Evolutionary conservation across 192 early-diverging fungal species (phyloP).

Genomic region (Allomyces macrogynus): DNA sequence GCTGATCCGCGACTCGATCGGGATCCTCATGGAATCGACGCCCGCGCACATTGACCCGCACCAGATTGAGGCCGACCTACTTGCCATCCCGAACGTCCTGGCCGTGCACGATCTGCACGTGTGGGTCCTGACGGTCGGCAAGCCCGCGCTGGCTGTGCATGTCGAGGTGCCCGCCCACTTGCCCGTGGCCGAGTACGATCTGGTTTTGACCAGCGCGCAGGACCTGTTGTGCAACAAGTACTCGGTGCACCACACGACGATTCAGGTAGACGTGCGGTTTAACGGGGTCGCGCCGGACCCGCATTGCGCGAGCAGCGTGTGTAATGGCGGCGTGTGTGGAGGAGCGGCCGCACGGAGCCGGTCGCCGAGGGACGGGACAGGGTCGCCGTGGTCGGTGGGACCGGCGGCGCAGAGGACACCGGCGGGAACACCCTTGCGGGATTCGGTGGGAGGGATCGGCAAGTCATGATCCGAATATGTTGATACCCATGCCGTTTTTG

Average conservation of each 20-base stretch:
- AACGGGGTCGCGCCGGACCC: not conserved
- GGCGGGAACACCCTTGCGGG: too few species aligned
- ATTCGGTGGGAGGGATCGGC: too few species aligned
- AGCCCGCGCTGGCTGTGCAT: slow-evolving; percentile 17
- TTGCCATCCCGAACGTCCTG: slow-evolving; percentile 23
- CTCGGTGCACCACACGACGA: slow-evolving; percentile 26
- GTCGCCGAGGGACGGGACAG: too few species aligned
- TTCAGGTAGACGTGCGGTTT: slow-evolving; percentile 18
- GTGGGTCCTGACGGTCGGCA: slow-evolving; percentile 37
- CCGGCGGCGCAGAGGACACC: too few species aligned
- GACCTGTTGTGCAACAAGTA: slow-evolving; percentile 19
- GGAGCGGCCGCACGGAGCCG: not conserved
- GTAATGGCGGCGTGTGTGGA: not conserved
- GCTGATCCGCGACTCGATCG: slow-evolving; percentile 38
- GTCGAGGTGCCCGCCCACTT: slow-evolving; percentile 8
- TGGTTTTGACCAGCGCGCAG: slow-evolving; percentile 19
- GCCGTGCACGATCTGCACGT: slow-evolving; percentile 36
- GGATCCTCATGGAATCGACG: slow-evolving; percentile 51
- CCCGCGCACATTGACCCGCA: slow-evolving; percentile 25
- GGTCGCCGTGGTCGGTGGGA: too few species aligned
- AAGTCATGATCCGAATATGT: too few species aligned
- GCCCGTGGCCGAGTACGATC: slow-evolving; percentile 11
- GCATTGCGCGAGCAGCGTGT: not conserved
- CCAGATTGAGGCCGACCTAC: slow-evolving; percentile 19
- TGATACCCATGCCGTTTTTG: too few species aligned